A percentile compares a stretch with the other conserved stretches of the same genome.
Conservation (phyloP, 2,329 filamentous ascomycete genomes). For the Trichoderma harzianum region DNA sequence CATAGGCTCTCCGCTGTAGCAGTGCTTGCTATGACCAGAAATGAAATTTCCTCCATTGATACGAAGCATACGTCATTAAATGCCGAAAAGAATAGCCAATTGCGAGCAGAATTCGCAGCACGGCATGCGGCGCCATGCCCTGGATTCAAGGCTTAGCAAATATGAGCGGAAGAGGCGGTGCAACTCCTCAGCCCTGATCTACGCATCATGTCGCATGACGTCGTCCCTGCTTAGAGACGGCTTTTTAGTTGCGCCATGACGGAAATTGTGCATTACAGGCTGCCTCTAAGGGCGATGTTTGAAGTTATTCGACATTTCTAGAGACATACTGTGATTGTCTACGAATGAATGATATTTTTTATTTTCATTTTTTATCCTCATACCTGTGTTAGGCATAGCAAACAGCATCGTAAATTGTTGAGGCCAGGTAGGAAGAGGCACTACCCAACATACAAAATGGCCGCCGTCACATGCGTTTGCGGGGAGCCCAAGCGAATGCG, state of each 20-base stretch:
- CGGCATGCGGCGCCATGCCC: neutral
- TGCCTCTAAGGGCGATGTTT: neutral
- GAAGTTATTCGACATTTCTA: neutral
- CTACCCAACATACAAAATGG: neutral
- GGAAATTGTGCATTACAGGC: neutral
- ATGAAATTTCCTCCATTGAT: neutral
- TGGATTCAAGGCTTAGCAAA: neutral
- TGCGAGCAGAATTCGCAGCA: neutral
- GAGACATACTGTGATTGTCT: neutral
- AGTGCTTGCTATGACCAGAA: neutral
- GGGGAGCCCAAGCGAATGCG: conserved; percentile 1
- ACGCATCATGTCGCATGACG: conserved; percentile 10
- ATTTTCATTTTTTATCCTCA: neutral
- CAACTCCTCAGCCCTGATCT: neutral
- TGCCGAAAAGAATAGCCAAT: neutral
- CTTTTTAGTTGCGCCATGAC: neutral
- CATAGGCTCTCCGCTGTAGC: neutral
- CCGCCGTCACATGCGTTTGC: conserved; percentile 8
- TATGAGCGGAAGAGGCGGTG: conserved; percentile 1
- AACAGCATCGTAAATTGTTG: neutral
- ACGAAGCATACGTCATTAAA: neutral
- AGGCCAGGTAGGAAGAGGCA: neutral
- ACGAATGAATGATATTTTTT: neutral
- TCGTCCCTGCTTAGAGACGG: neutral
- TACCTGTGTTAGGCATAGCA: neutral